Base-by-base conservation (phyloP, 148 eudicot species). In the Cornus florida region DNA sequence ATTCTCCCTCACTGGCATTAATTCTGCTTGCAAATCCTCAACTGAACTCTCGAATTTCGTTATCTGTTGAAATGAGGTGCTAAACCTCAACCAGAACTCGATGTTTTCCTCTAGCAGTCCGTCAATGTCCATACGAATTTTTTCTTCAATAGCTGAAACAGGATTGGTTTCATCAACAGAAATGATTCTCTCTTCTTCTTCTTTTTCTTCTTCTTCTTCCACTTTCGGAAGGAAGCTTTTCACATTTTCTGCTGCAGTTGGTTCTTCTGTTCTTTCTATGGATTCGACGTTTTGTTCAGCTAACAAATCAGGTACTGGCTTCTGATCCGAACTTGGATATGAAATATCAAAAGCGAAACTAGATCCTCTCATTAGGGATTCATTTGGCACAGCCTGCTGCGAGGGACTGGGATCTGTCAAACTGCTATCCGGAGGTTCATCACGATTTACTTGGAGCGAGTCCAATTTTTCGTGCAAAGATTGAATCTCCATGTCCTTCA, bases 61-160 rank as follows among this genome's bases (percentile, higher is more conserved):
- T 76, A 93, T 88, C 77, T 93, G 96, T 77, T 92, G 92, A 83
- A 90, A 86, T 5, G 91, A 85, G 71, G 96, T 86, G 82, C 92
- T 93, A 77, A 92, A 92, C 71, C 92, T 88, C 72, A 93, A 76
- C 98, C 98, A 93, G 72, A 92, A 91, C 67, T 92, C 94, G 66
- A 93, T 86, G 79, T 93, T 92, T 13, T 90, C 89, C 83, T 93
- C 94, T 1, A 89, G 83, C 62, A 93, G 76, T 70, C 81, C 80
- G 59, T 92, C 91, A 31, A 93, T 89, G 69, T 92, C 90, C 39
- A 82, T 86, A 13, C 97, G 86, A 24, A 90, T 79, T 60, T 90
- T 85, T 22, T 84, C 85, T 82, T 93, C 90, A 56, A 84, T 77
- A 69, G 77, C 81, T 56, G 90, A 82, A 71, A 70, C n/a, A 2